A percentile compares a stretch with the other conserved stretches of the same genome.
These are phyloP conservation scores for Exophiala bonariae DNA, from an alignment of 2,329 filamentous ascomycete genomes.

Conservation along the genomic window DNA sequence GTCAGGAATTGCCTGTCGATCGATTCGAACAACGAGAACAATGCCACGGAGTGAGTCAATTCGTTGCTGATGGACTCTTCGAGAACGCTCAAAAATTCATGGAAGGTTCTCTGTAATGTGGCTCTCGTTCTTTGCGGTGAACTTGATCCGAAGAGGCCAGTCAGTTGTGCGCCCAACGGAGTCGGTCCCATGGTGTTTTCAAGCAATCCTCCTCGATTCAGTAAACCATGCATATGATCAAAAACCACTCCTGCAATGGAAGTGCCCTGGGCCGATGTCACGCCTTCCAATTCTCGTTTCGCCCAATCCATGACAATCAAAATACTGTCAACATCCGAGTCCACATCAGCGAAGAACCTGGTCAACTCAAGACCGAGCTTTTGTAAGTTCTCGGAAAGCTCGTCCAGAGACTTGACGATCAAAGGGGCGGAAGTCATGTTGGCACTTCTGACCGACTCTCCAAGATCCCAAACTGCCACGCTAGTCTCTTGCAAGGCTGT, in stretches of 20 bases:
- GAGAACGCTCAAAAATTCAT: conserved; percentile 80
- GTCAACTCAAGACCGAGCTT: conserved; percentile 81
- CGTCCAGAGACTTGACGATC: conserved; percentile 83
- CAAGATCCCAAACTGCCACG: conserved; percentile 90
- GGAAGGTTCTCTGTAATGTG: conserved; percentile 82
- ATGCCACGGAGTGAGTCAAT: conserved; percentile 72
- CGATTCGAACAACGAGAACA: conserved; percentile 87
- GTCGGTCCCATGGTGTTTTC: conserved; percentile 57
- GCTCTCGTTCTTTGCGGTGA: conserved; percentile 76
- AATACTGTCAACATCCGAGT: conserved; percentile 90
- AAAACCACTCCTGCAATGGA: conserved; percentile 53
- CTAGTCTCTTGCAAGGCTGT: conserved; percentile 87
- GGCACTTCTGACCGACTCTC: conserved; percentile 82
- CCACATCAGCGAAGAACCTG: conserved; percentile 88
- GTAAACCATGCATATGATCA: conserved; percentile 78
- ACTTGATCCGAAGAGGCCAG: conserved; percentile 75
- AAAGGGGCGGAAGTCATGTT: conserved; percentile 88
- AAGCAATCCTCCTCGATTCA: conserved; percentile 56
- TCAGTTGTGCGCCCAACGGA: conserved; percentile 66
- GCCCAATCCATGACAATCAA: conserved; percentile 97
- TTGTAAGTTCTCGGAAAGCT: conserved; percentile 81
- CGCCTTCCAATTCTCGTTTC: conserved; percentile 73
- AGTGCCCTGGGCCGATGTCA: conserved; percentile 56
- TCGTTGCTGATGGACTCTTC: conserved; percentile 88
- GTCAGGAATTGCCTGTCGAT: conserved; percentile 91